Conservation (phyloP, 345 rosid species). For the Lumnitzera racemosa region DNA sequence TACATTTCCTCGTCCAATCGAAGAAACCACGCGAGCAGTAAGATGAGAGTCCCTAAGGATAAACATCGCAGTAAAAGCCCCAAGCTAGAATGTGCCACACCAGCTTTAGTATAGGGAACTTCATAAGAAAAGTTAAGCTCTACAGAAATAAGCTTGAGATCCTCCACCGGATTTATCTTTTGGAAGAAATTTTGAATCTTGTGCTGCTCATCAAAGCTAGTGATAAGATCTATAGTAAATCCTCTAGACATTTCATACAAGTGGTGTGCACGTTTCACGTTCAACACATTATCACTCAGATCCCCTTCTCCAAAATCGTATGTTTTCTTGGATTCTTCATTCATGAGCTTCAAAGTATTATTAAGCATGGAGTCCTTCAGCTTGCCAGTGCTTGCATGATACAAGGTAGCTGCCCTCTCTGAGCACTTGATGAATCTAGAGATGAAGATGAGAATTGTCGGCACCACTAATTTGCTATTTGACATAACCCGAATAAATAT, state of each 20-base stretch:
- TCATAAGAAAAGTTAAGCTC: constrained; percentile 12
- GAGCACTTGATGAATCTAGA: constrained; percentile 13
- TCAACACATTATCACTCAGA: background rate
- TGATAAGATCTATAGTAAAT: constrained; percentile 1
- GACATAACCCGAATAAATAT: too few species aligned
- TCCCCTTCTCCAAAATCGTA: background rate
- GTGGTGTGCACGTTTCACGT: constrained; percentile 1
- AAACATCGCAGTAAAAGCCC: constrained; percentile 2
- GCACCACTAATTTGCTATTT: background rate
- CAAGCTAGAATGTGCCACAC: background rate
- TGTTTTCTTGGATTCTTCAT: constrained; percentile 10
- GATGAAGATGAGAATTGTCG: constrained; percentile 8
- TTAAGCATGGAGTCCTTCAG: constrained; percentile 8
- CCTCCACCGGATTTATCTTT: background rate
- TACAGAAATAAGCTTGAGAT: constrained; percentile 4
- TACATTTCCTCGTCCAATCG: constrained; percentile 21
- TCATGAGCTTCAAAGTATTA: constrained; percentile 1
- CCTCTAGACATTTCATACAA: constrained; percentile 2
- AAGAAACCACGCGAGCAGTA: constrained; percentile 26
- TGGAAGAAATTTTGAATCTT: constrained; percentile 3
- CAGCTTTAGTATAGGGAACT: constrained; percentile 7
- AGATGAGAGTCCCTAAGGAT: constrained; percentile 21
- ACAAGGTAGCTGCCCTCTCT: constrained; percentile 13
- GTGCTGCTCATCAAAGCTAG: constrained; percentile 3
- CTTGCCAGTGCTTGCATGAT: constrained; percentile 9